Evolutionary conservation across 164 flowering plant genomes (phyloP).

Genomic region (Aristolochia fimbriata): DNA sequence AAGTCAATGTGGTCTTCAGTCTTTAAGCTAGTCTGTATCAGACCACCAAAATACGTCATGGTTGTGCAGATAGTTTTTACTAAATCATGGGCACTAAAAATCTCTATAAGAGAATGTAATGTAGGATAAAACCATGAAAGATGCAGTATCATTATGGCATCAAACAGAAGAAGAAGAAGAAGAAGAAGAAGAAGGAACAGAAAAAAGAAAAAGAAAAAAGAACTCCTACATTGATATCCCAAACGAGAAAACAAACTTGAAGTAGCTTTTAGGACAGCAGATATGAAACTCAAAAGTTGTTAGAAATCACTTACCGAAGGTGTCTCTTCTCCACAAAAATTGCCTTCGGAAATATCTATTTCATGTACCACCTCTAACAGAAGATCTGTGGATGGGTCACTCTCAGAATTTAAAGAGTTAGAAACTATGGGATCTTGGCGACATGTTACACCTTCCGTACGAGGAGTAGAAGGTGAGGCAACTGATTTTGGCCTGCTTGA

Average conservation of each 20-base stretch:
- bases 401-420: conserved; percentile 48
- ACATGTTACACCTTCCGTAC: conserved; percentile 51
- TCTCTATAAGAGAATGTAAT: no score
- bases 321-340: conserved; percentile 47
- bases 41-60: conserved; percentile 5
- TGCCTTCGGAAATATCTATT: conserved; percentile 40
- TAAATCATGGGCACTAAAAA: no score
- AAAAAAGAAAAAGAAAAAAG: no score
- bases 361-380: conserved; percentile 40
- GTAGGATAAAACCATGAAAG: no score
- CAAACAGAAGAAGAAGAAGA: no score
- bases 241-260: no score
- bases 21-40: conserved; percentile 47
- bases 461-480: conserved; percentile 87
- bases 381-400: conserved; percentile 45
- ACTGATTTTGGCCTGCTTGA: conserved; percentile 78
- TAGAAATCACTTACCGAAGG: conserved; percentile 62
- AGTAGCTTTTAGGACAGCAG: no score
- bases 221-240: background rate
- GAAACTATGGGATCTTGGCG: conserved; percentile 55
- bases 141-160: no score
- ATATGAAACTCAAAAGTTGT: background rate
- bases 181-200: no score
- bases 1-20: conserved; percentile 74
- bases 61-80: background rate